These are phyloP conservation scores for Malus hybrid DNA, from an alignment of 331 rosid genomes.

Conservation along the genomic window DNA sequence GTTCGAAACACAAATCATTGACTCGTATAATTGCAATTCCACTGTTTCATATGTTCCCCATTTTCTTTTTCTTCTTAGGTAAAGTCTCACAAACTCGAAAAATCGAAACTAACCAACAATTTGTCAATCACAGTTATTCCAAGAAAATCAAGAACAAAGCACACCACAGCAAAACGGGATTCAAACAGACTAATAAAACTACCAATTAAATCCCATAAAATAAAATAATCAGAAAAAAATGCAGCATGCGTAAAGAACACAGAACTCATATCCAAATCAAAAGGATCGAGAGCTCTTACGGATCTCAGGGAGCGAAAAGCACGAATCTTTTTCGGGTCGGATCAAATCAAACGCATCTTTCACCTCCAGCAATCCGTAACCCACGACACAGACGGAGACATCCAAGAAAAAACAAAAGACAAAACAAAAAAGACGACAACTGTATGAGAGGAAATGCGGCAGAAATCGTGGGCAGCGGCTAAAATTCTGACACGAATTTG, in stretches of 20 bases:
- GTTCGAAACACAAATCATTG: not conserved
- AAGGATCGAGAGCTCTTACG: conserved; percentile 16
- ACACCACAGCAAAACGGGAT: not conserved
- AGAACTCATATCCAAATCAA: not conserved
- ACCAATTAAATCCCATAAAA: not conserved
- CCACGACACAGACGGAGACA: not conserved
- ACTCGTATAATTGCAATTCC: not conserved
- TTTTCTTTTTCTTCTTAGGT: not conserved
- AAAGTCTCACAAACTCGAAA: not conserved
- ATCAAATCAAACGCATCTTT: conserved; percentile 14
- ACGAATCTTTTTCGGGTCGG: conserved; percentile 5
- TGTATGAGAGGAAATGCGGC: not conserved
- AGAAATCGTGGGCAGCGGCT: not conserved
- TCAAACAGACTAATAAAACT: not conserved
- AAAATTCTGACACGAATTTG: conserved; percentile 1
- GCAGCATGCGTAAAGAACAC: not conserved
- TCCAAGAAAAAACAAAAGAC: not conserved
- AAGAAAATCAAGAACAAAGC: not conserved
- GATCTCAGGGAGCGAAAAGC: conserved; percentile 13
- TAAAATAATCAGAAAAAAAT: conserved; percentile 1
- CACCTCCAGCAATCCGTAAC: conserved; percentile 6
- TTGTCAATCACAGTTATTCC: not conserved
- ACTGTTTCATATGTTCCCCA: not conserved
- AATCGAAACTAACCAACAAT: not conserved
- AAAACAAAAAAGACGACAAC: not conserved